Percentiles rank a stretch among this genome's conserved stretches.
phyloP scores from a whole-genome alignment of 345 rosid genomes.

The Eutrema yunnanense region DNA sequence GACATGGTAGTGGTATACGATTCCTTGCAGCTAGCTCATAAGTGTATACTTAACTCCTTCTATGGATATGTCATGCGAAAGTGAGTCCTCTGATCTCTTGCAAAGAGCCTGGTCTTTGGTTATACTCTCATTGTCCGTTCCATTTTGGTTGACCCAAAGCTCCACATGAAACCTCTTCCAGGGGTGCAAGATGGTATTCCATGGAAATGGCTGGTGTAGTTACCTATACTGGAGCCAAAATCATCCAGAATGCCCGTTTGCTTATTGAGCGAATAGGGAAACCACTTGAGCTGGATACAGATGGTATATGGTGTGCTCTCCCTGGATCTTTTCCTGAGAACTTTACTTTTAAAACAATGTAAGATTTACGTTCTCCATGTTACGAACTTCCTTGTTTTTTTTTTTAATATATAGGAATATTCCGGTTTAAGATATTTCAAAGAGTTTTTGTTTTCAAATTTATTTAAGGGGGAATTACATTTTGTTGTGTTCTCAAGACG shows the following conservation, averaged over 20 bases:
- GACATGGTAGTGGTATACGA: slow-evolving; percentile 98
- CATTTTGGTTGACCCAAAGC: slow-evolving; percentile 19
- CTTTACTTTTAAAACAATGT: slow-evolving; percentile 86
- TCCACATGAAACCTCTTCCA: slow-evolving; percentile 28
- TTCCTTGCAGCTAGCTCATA: slow-evolving; percentile 97
- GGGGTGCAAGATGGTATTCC: slow-evolving; percentile 99
- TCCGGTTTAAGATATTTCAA: neutral
- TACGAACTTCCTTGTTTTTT: neutral
- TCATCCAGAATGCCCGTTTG: slow-evolving; percentile 92
- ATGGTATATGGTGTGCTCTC: slow-evolving; percentile 96
- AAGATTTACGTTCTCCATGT: slow-evolving; percentile 27
- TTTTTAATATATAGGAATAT: neutral
- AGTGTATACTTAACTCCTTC: slow-evolving; percentile 93
- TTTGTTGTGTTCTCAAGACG: slow-evolving; percentile 7
- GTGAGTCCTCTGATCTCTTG: slow-evolving; percentile 43
- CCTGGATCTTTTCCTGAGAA: slow-evolving; percentile 98
- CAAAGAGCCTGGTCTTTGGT: slow-evolving; percentile 7
- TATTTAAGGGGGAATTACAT: neutral
- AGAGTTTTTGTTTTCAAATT: neutral
- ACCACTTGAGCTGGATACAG: slow-evolving; percentile 97
- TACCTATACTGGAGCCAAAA: slow-evolving; percentile 98
- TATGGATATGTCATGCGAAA: slow-evolving; percentile 99
- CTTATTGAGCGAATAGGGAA: slow-evolving; percentile 94
- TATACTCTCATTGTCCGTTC: slow-evolving; percentile 1
- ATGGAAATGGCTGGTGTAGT: slow-evolving; percentile 99